phyloP scores from a whole-genome alignment of 257 asterid genomes.

The Galeopsis tetrahit region DNA sequence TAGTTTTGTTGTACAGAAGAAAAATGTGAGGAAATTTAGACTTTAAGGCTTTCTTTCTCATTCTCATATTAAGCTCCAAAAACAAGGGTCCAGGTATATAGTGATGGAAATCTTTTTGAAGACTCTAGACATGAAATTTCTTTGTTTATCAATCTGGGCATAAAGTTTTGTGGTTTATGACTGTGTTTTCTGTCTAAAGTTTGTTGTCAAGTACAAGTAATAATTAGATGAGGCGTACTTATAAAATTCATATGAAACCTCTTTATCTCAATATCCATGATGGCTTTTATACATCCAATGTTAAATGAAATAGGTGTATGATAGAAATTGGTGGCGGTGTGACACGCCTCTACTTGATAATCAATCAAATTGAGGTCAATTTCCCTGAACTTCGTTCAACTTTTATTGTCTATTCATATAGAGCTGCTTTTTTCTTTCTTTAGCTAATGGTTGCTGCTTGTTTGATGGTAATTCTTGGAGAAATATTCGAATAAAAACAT shows the following conservation, averaged over 20 bases:
- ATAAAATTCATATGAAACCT: conserved; percentile 10
- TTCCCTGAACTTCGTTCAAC: conserved; percentile 31
- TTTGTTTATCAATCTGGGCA: too few relatives aligned
- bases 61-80: neutral
- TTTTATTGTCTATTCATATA: conserved; percentile 30
- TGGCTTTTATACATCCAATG: conserved; percentile 27
- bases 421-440: conserved; percentile 23
- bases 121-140: too few relatives aligned
- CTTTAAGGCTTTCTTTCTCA: neutral
- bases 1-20: neutral
- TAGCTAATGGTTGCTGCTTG: conserved; percentile 36
- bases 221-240: conserved; percentile 4
- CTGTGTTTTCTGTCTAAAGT: conserved; percentile 23
- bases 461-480: conserved; percentile 65
- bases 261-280: conserved; percentile 15
- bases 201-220: neutral
- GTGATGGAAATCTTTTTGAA: too few relatives aligned
- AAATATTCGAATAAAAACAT: conserved; percentile 71
- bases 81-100: neutral
- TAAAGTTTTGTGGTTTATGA: neutral
- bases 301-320: conserved; percentile 57
- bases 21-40: conserved; percentile 1
- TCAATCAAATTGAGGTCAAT: conserved; percentile 81
- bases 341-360: conserved; percentile 71
- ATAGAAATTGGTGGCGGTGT: conserved; percentile 62